Evolutionary conservation across 2,329 filamentous ascomycete genomes (phyloP).

Genomic region (Cephalotrichum gorgonifer): DNA sequence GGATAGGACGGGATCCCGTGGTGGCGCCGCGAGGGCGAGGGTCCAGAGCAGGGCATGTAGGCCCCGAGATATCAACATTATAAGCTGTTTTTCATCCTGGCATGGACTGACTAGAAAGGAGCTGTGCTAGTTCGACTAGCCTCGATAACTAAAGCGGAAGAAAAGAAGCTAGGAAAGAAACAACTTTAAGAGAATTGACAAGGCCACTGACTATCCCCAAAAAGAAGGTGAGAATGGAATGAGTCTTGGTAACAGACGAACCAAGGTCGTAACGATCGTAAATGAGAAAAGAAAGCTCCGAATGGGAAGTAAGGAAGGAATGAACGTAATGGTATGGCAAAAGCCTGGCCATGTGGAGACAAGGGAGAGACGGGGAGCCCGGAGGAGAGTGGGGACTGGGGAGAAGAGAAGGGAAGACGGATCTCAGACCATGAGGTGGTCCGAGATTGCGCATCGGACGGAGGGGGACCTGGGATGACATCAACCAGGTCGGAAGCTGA

Average conservation of each 20-base stretch:
- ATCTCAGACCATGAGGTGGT: slow-evolving; percentile 4
- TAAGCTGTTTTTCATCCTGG: not conserved
- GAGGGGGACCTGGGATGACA: not conserved
- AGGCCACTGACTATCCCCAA: too few relatives aligned
- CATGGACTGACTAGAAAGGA: not conserved
- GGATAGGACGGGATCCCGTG: not conserved
- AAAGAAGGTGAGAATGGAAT: too few relatives aligned
- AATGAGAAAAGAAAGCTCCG: not conserved
- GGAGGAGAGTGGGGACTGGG: not conserved
- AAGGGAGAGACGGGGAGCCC: not conserved
- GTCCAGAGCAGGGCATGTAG: slow-evolving; percentile 3
- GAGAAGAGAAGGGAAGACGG: not conserved
- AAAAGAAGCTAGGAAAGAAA: not conserved
- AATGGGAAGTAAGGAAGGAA: not conserved
- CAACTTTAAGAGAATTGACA: too few relatives aligned
- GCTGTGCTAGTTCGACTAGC: not conserved
- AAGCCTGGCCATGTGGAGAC: not conserved
- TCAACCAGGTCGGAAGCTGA: slow-evolving; percentile 2
- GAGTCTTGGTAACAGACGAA: too few relatives aligned
- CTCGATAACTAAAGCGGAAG: too few relatives aligned
- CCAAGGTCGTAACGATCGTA: not conserved
- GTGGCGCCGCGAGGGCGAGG: slow-evolving; percentile 1
- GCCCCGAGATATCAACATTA: slow-evolving; percentile 3
- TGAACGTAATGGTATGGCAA: slow-evolving; percentile 1
- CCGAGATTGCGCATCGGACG: not conserved